Evolutionary conservation across 768 basidiomycete genomes (phyloP), one percentile per base, ranked within the genome.

Genomic region (Leccinum variicolor): DNA sequence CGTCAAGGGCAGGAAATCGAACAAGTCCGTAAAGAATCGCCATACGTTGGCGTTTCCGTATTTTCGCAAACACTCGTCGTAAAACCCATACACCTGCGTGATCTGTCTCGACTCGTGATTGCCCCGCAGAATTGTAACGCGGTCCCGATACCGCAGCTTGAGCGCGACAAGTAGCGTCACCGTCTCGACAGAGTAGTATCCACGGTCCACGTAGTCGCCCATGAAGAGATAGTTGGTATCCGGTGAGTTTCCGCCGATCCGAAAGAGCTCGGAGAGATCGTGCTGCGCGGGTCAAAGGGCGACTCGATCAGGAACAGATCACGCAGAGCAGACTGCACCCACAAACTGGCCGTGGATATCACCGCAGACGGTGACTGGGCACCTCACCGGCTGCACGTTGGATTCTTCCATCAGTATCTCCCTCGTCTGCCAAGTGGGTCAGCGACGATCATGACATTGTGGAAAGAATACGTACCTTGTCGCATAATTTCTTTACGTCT

Each of bases 321-420:
- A 61, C 53, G 50, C 31, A 21, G n/a, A 49, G n/a, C 47, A 55
- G 64, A 61, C 31, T 33, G 54, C 64, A 89, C 95, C 78, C 76
- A 98, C 96, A 76, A 99, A 99, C 86, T 99, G 97, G 50, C 97
- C 97, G 73, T 99, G 97, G 62, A 99, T 98, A 77, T 99, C 97
- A 59, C 97, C 97, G 70, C 97, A 99, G 58, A 99, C 97, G 50
- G 97, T 99, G 64, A 99, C 97, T 29, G 97, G 97, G 79, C 96
- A 98, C 75, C 90, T 82, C 54, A 99, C 97, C 21, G 95, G 95
- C 76, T 98, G 96, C 2, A 99, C 97, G 73, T 99, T 99, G 31
- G 92, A 94, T 79, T 99, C 97, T 69, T 97, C 96, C 90, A 97
- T 95, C 73, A 99, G 75, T 65, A 99, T 96, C 77, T 98, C 97